Evolutionary conservation across 495 filamentous ascomycete genomes (phyloP), one percentile per base, ranked within the genome.

Genomic region (Oidiodendron maius): DNA sequence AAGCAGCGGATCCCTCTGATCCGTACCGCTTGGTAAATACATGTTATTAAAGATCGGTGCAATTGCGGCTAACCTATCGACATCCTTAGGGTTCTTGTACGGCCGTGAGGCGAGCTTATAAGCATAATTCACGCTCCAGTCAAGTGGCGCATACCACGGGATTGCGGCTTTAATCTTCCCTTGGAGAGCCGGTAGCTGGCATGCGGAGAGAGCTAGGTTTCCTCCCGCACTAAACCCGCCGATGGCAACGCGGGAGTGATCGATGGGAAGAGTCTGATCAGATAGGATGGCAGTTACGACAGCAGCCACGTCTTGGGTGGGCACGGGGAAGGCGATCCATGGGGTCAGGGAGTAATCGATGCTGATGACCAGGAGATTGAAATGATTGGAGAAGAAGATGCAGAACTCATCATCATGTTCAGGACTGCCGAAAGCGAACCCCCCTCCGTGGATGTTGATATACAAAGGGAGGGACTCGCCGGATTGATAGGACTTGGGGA

Each of bases 211-310:
- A 2, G 59, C 54, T 4, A 69, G 50, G 35, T 63, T 64, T 1
- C 53, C 66, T 16, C 66, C 66, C 17, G 64, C 63, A 46, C 61
- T 64, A 52, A 67, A 69, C 16, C 66, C 66, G 15, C 66, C 66
- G 15, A 69, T 57, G 0, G 45, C 55, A 6, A 67, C 56, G 6
- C 52, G 46, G 1, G 20, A 26, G n/a, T 49, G 49, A 24, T 63
- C 56, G 40, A 63, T 49, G 3, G 61, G 61, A 12, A 63, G 45
- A 36, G 22, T 48, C 20, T 17, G 30, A 50, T 63, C 61, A 10
- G 44, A 32, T 16, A 61, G 22, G 21, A 61, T 30, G 6, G 46
- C 56, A 0, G 41, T 28, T 17, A 38, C 47, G 24, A 64, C 42
- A 5, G 51, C 62, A 15, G 48, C 61, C 16, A 67, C 34, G 36